Evolutionary conservation across 1,284 basidiomycete genomes (phyloP).

Genomic region (Sporisorium sorghi): DNA sequence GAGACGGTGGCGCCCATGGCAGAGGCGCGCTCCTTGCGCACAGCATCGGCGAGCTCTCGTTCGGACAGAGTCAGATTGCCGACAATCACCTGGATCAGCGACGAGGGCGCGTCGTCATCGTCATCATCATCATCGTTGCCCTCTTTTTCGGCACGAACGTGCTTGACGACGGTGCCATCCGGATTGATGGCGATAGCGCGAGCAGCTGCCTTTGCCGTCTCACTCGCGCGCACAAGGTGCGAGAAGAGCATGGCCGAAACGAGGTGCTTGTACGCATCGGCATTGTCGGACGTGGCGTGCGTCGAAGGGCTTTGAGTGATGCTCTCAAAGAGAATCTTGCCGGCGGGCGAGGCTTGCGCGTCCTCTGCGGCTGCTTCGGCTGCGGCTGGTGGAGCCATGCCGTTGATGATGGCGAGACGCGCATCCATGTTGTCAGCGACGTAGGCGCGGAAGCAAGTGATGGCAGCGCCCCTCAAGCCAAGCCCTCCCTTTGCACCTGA

Average conservation of each 20-base stretch:
- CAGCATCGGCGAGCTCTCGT: conserved; percentile 71
- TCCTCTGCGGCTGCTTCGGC: conserved; percentile 17
- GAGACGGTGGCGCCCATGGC: conserved; percentile 38
- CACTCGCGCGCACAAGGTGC: conserved; percentile 73
- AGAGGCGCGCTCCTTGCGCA: conserved; percentile 59
- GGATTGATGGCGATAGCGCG: conserved; percentile 71
- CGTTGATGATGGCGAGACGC: conserved; percentile 73
- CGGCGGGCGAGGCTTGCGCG: conserved; percentile 67
- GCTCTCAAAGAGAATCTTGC: conserved; percentile 72
- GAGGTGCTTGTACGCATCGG: conserved; percentile 72
- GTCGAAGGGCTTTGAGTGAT: conserved; percentile 70
- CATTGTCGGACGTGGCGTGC: conserved; percentile 24
- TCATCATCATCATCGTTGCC: conserved; percentile 70
- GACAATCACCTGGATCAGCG: conserved; percentile 73
- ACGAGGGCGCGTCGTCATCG: conserved; percentile 71
- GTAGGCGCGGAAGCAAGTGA: conserved; percentile 61
- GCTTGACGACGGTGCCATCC: conserved; percentile 48
- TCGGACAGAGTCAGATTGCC: conserved; percentile 77
- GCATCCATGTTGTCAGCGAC: conserved; percentile 70
- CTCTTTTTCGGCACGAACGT: conserved; percentile 18
- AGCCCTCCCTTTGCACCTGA: conserved; percentile 51
- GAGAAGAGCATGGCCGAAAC: conserved; percentile 69
- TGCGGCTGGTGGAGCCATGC: conserved; percentile 63
- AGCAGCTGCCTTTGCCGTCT: conserved; percentile 73
- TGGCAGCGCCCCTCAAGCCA: conserved; percentile 57